A percentile compares a stretch with the other conserved stretches of the same genome.
Conservation (phyloP, 2,329 filamentous ascomycete genomes). For the Alternaria triticimaculans region DNA sequence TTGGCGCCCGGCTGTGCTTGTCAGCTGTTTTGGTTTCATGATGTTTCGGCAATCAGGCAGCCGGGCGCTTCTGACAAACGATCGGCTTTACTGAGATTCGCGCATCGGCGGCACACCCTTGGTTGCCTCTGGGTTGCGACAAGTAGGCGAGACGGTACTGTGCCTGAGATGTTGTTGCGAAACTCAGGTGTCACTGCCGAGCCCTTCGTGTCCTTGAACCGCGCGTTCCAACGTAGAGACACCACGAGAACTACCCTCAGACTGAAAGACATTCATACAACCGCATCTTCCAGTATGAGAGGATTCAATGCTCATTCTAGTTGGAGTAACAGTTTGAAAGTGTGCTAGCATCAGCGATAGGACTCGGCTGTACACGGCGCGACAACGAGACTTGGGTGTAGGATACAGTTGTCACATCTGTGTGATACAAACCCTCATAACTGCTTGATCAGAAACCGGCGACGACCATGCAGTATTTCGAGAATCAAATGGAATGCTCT, state of each 20-base stretch:
- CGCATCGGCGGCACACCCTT: conserved; percentile 6
- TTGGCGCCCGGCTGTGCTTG: conserved; percentile 18
- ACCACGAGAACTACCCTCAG: background rate
- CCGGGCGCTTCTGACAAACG: conserved; percentile 22
- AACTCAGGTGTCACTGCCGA: background rate
- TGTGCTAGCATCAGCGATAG: background rate
- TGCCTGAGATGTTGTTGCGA: background rate
- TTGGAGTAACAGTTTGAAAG: background rate
- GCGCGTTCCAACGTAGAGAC: background rate
- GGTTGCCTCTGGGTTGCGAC: background rate
- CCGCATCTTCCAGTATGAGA: background rate
- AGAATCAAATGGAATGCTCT: background rate
- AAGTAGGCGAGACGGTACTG: background rate
- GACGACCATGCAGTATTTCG: background rate
- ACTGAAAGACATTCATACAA: background rate
- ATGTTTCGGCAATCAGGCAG: conserved; percentile 24
- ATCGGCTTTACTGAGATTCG: background rate
- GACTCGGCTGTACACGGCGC: background rate
- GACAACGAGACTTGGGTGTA: background rate
- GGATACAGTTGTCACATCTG: background rate
- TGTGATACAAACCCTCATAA: background rate
- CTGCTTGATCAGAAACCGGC: background rate
- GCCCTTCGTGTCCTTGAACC: background rate
- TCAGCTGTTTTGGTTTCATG: conserved; percentile 34
- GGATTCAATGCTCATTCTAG: background rate